A percentile compares a stretch with the other conserved stretches of the same genome.
Evolutionary conservation across 2,329 filamentous ascomycete species (phyloP).

Genomic region (Dryadomyces sulphureus): DNA sequence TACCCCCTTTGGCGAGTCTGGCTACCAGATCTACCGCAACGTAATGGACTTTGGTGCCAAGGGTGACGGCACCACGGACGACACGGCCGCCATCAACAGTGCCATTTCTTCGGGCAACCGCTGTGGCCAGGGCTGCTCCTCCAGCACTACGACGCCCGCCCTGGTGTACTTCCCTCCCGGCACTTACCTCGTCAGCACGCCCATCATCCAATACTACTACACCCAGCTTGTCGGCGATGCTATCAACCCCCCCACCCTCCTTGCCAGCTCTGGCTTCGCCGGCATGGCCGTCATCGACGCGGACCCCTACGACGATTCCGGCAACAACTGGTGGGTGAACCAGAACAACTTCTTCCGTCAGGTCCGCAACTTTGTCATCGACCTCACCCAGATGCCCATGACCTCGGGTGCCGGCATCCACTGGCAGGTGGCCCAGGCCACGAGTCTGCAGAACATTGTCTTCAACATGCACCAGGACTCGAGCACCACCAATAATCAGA

Average conservation of each 20-base stretch:
- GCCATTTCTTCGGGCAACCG: slow-evolving; percentile 66
- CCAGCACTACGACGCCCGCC: slow-evolving; percentile 67
- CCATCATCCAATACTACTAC: slow-evolving; percentile 80
- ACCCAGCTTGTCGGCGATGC: slow-evolving; percentile 84
- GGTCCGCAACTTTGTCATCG: slow-evolving; percentile 69
- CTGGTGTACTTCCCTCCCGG: slow-evolving; percentile 86
- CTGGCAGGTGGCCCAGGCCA: slow-evolving; percentile 78
- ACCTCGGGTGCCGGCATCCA: slow-evolving; percentile 56
- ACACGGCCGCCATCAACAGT: slow-evolving; percentile 76
- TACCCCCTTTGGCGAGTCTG: slow-evolving; percentile 42
- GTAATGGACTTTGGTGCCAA: slow-evolving; percentile 62
- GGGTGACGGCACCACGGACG: slow-evolving; percentile 58
- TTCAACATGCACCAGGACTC: slow-evolving; percentile 64
- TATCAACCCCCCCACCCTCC: slow-evolving; percentile 55
- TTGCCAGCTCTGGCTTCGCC: slow-evolving; percentile 54
- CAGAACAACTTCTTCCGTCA: slow-evolving; percentile 77
- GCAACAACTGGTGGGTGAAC: slow-evolving; percentile 64
- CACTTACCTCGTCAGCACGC: slow-evolving; percentile 66
- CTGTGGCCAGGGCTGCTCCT: slow-evolving; percentile 71
- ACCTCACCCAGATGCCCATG: slow-evolving; percentile 51
- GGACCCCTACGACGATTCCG: slow-evolving; percentile 61
- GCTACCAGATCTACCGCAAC: slow-evolving; percentile 63
- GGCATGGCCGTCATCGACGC: slow-evolving; percentile 85
- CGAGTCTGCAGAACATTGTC: slow-evolving; percentile 64
- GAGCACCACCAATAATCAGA: slow-evolving; percentile 49